A percentile compares a stretch with the other conserved stretches of the same genome.
These are phyloP conservation scores for Chenopodium album DNA, from an alignment of 148 eudicot species.

Conservation along the genomic window DNA sequence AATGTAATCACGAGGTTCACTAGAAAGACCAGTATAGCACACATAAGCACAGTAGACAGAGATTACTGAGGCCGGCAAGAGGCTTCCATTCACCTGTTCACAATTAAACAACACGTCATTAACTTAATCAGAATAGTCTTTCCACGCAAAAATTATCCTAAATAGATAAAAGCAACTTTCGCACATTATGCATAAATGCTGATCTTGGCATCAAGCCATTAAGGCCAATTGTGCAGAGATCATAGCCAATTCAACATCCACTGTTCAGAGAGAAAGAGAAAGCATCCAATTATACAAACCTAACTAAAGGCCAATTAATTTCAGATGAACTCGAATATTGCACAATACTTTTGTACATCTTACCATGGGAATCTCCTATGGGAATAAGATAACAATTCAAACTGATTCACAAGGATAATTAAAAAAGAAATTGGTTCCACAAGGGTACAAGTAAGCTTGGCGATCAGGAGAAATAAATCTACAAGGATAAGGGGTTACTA, in stretches of 20 bases:
- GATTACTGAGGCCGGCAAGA: constrained; percentile 92
- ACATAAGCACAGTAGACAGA: constrained; percentile 94
- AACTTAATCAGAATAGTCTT: neutral
- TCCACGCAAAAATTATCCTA: neutral
- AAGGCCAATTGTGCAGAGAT: neutral
- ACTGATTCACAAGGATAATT: too few relatives aligned
- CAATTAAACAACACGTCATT: neutral
- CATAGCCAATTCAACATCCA: neutral
- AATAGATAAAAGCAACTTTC: neutral
- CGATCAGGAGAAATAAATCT: too few relatives aligned
- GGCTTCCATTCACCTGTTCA: constrained; percentile 95
- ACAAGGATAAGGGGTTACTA: too few relatives aligned
- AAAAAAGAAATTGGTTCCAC: too few relatives aligned
- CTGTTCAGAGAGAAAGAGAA: neutral
- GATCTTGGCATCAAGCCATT: neutral
- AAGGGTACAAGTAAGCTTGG: too few relatives aligned
- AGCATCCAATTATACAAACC: neutral
- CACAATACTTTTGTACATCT: neutral
- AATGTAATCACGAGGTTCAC: constrained; percentile 80
- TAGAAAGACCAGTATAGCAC: constrained; percentile 85
- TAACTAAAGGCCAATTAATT: neutral
- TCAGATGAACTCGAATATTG: too few relatives aligned
- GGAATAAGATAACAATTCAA: too few relatives aligned
- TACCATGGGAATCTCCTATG: neutral
- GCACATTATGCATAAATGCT: neutral